Evolutionary conservation across 2,329 filamentous ascomycete genomes (phyloP), one percentile per base, ranked within the genome.

Genomic region (Zasmidium angulare): DNA sequence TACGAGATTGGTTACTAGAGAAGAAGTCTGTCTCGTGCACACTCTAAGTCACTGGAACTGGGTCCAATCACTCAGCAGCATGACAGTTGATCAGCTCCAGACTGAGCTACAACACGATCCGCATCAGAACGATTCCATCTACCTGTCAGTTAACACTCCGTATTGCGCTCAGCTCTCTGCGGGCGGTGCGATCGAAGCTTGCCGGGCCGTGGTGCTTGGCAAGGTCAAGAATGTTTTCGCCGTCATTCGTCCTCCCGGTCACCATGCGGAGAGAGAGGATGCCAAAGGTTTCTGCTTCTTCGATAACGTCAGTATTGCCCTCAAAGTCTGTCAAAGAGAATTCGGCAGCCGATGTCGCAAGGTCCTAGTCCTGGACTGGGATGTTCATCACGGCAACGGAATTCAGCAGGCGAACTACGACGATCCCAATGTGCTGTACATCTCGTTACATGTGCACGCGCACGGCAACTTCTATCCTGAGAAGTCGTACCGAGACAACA

Each of bases 281-380:
- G 85, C 93, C 0, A 95, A 96, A 83, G 95, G 95, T 0, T 99
- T 99, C 72, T 99, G 95, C 74, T 85, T 98, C 60, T 98, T 98
- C 79, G 97, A 99, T 78, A 99, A 99, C 70, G 95, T 98, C 2
- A 92, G 91, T 20, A 89, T 99, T 59, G 93, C 93, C 1, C 88
- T 92, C n/a, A 89, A 86, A 60, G 89, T 93, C 12, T 97, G 93
- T 72, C 92, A 96, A 72, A 79, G 83, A 55, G 87, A 92, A 60
- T 95, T 90, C 66, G 90, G 90, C 1, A 85, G 93, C 2, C 46
- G 46, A 22, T 97, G 93, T 71, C 87, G 91, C 57, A 98, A 96
- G 75, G 85, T 99, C 20, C 77, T 99, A 56, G 95, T 99, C 66
- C 80, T 99, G 7, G 95, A 99, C 72, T 99, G 95, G 86, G 86